These are phyloP conservation scores for Sapria himalayana DNA, from an alignment of 345 rosid genomes.

Conservation along the genomic window DNA sequence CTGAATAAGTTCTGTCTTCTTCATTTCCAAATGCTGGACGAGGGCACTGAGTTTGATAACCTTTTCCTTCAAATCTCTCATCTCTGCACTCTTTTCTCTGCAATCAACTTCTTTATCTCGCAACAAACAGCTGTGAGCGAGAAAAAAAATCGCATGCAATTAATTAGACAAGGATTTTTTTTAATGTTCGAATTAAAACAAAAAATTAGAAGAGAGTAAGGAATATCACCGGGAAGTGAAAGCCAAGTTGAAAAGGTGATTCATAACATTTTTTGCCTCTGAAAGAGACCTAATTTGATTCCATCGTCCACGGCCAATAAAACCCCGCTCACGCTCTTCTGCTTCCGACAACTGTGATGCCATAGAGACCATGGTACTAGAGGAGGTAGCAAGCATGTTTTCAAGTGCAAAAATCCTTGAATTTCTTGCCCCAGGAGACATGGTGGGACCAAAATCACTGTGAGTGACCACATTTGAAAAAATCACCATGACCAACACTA, in stretches of 20 bases:
- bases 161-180: not conserved
- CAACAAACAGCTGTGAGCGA: conserved; percentile 50
- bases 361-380: conserved; percentile 77
- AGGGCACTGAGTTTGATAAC: conserved; percentile 35
- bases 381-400: conserved; percentile 84
- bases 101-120: conserved; percentile 67
- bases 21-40: conserved; percentile 39
- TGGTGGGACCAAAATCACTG: conserved; percentile 32
- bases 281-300: conserved; percentile 77
- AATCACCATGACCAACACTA: not conserved
- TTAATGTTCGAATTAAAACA: not conserved
- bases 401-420: conserved; percentile 87
- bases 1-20: conserved; percentile 45
- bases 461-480: conserved; percentile 9
- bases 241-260: conserved; percentile 61
- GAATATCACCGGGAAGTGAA: conserved; percentile 54
- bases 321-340: conserved; percentile 77
- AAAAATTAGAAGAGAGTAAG: not conserved
- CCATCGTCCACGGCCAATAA: conserved; percentile 94
- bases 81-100: conserved; percentile 51
- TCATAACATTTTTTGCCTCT: conserved; percentile 78
- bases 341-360: conserved; percentile 97
- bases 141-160: conserved; percentile 9
- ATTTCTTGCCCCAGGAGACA: conserved; percentile 97
- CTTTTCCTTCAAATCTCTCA: conserved; percentile 54